phyloP scores from a whole-genome alignment of 306 rosid genomes.

The Quercus agrifolia region DNA sequence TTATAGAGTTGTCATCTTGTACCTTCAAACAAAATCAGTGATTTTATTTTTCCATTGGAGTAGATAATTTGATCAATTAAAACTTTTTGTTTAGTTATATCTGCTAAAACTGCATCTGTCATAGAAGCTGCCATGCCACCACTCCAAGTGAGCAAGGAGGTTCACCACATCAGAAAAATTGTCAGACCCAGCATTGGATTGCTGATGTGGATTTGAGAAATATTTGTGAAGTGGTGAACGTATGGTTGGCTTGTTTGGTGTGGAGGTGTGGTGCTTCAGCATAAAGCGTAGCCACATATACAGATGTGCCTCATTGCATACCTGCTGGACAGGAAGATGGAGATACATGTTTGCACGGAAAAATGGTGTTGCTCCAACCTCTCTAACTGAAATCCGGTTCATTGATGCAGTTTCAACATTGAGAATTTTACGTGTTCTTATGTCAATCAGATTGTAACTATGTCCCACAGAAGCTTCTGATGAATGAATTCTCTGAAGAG shows the following conservation, averaged over 20 bases:
- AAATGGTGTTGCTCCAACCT: conserved; percentile 60
- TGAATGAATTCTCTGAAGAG: conserved; percentile 57
- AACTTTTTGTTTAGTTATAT: background rate
- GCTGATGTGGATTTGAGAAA: background rate
- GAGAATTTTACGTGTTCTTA: conserved; percentile 46
- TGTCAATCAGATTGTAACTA: conserved; percentile 69
- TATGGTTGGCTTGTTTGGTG: background rate
- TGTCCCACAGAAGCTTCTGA: conserved; percentile 57
- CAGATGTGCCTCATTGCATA: conserved; percentile 7
- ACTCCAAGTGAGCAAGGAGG: background rate
- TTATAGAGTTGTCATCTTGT: conserved; percentile 63
- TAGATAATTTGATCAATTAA: background rate
- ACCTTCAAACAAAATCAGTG: conserved; percentile 34
- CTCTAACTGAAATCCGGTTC: conserved; percentile 52
- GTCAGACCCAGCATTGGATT: background rate
- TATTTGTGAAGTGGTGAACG: background rate
- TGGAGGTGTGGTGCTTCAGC: background rate
- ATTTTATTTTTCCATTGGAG: background rate
- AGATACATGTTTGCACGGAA: conserved; percentile 78
- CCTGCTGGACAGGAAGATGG: conserved; percentile 71
- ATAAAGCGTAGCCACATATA: background rate
- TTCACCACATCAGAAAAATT: background rate
- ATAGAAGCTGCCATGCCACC: background rate
- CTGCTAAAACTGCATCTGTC: background rate
- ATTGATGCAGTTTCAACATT: conserved; percentile 79